Base-by-base conservation (phyloP, 805 yeast genomes). In the Ogataea angusta region DNA sequence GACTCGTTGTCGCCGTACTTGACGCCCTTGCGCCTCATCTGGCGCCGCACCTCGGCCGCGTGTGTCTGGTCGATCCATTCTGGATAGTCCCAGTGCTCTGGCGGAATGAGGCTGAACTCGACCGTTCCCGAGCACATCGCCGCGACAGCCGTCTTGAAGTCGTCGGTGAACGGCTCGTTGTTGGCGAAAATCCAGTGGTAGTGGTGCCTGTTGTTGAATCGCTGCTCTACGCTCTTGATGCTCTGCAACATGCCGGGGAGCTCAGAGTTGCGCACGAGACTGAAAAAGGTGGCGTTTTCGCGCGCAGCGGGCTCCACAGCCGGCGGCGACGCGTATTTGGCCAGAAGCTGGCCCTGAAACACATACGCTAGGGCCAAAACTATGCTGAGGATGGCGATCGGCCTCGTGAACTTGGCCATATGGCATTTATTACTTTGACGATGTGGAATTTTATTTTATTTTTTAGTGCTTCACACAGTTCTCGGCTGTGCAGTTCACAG, bases 131-230 rank as follows among this genome's bases (percentile, higher is more conserved):
- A 72, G 25, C 80, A 70, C 30, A 73, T 53, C 16, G 68, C 69
- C 13, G 69, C 45, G 2, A 82, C 72, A 17, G 66, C 60, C 33
- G 63, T 57, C 40, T 67, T 71, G 60, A 85, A 85, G 44, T 73
- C 76, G 6, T 67, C 70, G 21, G 70, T 53, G 58, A 85, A 85
- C 4, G 74, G 76, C 47, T 69, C 76, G 53, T 85, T 85, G 58
- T 85, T 85, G 35, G 83, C 64, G 54, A 85, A 85, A 4, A 81
- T 78, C 85, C 87, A 84, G 56, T 83, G 89, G 54, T 84, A 83
- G 50, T 78, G 75, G 32, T 66, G 78, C 40, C 69, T 63, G 36
- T 60, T 36, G 62, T 84, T 85, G 67, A 82, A 84, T 23, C 87
- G 62, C 51, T 73, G 78, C 55, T 83, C 85, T 17, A 80, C 73